These are phyloP conservation scores for Podospora australis DNA, from an alignment of 495 filamentous ascomycete genomes.

Conservation along the genomic window DNA sequence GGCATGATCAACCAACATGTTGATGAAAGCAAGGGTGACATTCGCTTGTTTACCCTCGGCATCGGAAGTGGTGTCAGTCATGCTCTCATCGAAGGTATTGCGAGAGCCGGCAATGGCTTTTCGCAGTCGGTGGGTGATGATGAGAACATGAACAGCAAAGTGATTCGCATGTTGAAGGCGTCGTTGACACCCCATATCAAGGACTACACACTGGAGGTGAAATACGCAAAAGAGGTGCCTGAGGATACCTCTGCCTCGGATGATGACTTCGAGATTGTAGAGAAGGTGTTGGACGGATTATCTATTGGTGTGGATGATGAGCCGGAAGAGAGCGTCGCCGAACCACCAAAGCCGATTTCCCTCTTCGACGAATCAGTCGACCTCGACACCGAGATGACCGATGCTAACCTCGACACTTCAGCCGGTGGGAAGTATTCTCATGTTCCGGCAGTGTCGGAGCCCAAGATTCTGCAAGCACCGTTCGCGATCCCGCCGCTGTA, in stretches of 20 bases:
- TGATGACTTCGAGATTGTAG: constrained; percentile 52
- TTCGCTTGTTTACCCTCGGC: constrained; percentile 61
- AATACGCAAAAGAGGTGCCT: constrained; percentile 39
- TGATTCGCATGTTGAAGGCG: constrained; percentile 66
- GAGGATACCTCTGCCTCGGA: constrained; percentile 20
- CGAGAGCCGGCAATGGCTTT: constrained; percentile 61
- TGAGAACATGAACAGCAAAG: constrained; percentile 56
- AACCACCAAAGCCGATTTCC: constrained; percentile 43
- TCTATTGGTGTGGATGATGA: constrained; percentile 19
- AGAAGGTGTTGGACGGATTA: constrained; percentile 44
- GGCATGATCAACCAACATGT: constrained; percentile 47
- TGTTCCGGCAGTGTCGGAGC: constrained; percentile 42
- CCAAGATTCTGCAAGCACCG: constrained; percentile 57
- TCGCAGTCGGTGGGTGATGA: constrained; percentile 51
- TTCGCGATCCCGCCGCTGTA: constrained; percentile 56
- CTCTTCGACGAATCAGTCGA: constrained; percentile 49
- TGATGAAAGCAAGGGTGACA: constrained; percentile 36
- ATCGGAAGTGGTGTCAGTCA: constrained; percentile 58
- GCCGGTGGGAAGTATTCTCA: constrained; percentile 35
- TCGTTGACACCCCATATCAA: constrained; percentile 55
- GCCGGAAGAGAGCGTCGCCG: not conserved
- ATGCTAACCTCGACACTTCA: constrained; percentile 18
- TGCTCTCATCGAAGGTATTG: constrained; percentile 60
- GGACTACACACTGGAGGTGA: constrained; percentile 54
- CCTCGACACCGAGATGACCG: constrained; percentile 30